A percentile compares a stretch with the other conserved stretches of the same genome.
Conservation (phyloP, 2,329 filamentous ascomycete genomes). For the Sphaceloma murrayae region DNA sequence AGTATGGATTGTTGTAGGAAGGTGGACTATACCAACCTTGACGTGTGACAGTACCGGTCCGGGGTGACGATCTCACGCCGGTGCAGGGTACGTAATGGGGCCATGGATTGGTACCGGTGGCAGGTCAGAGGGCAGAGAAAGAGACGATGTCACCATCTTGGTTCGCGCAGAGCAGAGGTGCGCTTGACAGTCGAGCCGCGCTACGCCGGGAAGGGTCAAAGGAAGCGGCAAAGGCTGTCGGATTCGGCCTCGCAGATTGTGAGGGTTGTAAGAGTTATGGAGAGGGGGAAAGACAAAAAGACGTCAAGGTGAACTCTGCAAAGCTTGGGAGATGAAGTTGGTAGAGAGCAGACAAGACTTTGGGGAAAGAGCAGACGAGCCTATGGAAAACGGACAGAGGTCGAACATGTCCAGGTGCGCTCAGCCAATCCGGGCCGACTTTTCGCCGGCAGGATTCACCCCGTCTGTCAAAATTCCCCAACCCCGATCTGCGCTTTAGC, state of each 20-base stretch:
- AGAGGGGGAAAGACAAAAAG: not conserved
- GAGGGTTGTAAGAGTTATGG: not conserved
- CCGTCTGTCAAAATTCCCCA: no score
- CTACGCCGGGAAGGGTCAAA: not conserved
- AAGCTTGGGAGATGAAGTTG: no score
- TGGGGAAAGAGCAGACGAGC: no score
- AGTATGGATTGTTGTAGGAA: not conserved
- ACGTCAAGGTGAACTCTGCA: not conserved
- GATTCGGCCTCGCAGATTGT: no score
- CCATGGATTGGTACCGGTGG: conserved; percentile 5
- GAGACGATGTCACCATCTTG: conserved; percentile 13
- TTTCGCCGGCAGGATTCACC: no score
- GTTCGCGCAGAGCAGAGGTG: conserved; percentile 4
- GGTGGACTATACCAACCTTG: conserved; percentile 11
- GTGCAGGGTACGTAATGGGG: conserved; percentile 11
- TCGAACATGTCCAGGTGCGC: no score
- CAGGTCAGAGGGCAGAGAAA: conserved; percentile 3
- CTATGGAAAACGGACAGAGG: no score
- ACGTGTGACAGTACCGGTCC: not conserved
- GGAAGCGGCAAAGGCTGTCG: not conserved
- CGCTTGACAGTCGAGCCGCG: conserved; percentile 11
- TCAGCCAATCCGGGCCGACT: no score
- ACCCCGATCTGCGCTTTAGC: no score
- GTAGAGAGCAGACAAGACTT: no score
- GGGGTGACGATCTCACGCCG: conserved; percentile 2